Evolutionary conservation across 2,329 filamentous ascomycete genomes (phyloP).

Genomic region (Colletotrichum sojae): DNA sequence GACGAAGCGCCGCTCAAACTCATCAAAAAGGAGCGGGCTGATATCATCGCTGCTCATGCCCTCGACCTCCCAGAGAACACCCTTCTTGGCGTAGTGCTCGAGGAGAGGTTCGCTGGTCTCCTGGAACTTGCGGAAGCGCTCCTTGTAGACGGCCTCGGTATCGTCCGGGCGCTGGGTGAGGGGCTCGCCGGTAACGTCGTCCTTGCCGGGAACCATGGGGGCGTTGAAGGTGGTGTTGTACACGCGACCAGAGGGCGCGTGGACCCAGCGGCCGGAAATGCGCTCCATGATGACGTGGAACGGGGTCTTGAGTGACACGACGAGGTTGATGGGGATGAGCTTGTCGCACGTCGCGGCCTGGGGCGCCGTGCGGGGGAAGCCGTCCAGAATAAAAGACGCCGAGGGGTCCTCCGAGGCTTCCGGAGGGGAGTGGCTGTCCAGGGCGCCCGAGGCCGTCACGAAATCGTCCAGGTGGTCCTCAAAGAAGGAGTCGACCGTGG

Average conservation of each 20-base stretch:
- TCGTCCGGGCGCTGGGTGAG: slow-evolving; percentile 89
- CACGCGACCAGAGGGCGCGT: slow-evolving; percentile 89
- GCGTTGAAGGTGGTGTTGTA: slow-evolving; percentile 97
- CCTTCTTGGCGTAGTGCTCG: slow-evolving; percentile 88
- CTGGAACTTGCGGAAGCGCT: slow-evolving; percentile 85
- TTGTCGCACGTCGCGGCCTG: slow-evolving; percentile 85
- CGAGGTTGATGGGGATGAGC: slow-evolving; percentile 94
- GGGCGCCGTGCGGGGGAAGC: slow-evolving; percentile 88
- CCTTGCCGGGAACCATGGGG: slow-evolving; percentile 82
- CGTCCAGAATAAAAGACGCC: slow-evolving; percentile 95
- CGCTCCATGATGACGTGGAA: slow-evolving; percentile 88
- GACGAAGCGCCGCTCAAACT: slow-evolving; percentile 84
- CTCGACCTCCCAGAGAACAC: slow-evolving; percentile 87
- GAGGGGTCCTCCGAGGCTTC: slow-evolving; percentile 76
- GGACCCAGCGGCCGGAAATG: slow-evolving; percentile 93
- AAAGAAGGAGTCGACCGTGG: slow-evolving; percentile 54
- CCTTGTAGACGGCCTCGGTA: slow-evolving; percentile 86
- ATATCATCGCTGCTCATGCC: slow-evolving; percentile 97
- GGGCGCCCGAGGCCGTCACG: slow-evolving; percentile 57
- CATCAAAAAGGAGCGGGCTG: slow-evolving; percentile 85
- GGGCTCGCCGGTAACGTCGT: slow-evolving; percentile 92
- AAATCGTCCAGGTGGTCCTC: slow-evolving; percentile 52
- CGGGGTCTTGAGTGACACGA: slow-evolving; percentile 88
- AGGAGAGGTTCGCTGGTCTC: slow-evolving; percentile 88
- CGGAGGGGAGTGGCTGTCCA: slow-evolving; percentile 55